These are phyloP conservation scores for Isoetes taiwanensis DNA, from an alignment of 75 land plant genomes.

Conservation along the genomic window DNA sequence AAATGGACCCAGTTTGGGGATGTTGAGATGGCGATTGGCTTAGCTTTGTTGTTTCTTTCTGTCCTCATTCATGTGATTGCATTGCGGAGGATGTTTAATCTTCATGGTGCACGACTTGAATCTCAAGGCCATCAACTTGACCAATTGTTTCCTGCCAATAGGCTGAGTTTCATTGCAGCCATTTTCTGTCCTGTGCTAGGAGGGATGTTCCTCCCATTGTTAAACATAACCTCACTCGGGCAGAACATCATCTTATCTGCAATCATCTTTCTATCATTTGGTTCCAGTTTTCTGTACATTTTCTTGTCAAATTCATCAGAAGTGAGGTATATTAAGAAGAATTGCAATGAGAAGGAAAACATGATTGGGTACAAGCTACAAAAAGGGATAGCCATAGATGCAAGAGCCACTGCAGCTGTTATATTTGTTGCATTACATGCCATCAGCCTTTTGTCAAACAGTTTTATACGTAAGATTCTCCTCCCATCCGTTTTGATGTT, in stretches of 20 bases:
- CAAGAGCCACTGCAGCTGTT: constrained; percentile 19
- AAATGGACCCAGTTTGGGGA: constrained; percentile 91
- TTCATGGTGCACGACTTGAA: too few relatives aligned
- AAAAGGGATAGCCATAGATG: background rate
- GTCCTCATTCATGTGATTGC: constrained; percentile 33
- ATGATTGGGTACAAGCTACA: too few relatives aligned
- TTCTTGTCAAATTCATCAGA: too few relatives aligned
- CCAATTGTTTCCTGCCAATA: background rate
- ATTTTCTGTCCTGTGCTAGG: too few relatives aligned
- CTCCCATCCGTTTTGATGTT: background rate
- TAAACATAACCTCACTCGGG: too few relatives aligned
- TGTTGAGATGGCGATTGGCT: constrained; percentile 56
- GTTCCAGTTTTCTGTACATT: too few relatives aligned
- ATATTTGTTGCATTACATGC: constrained; percentile 48
- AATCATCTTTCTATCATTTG: too few relatives aligned
- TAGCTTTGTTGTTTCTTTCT: constrained; percentile 42
- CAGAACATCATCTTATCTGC: too few relatives aligned
- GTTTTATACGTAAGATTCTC: constrained; percentile 68
- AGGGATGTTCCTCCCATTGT: too few relatives aligned
- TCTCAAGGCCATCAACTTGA: constrained; percentile 8
- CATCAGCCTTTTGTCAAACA: constrained; percentile 81
- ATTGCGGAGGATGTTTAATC: constrained; percentile 12
- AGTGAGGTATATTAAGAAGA: too few relatives aligned
- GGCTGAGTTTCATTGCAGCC: too few relatives aligned
- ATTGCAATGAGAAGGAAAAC: too few relatives aligned